phyloP scores from a whole-genome alignment of 805 yeast genomes.

The Wickerhamomyces pijperi region DNA sequence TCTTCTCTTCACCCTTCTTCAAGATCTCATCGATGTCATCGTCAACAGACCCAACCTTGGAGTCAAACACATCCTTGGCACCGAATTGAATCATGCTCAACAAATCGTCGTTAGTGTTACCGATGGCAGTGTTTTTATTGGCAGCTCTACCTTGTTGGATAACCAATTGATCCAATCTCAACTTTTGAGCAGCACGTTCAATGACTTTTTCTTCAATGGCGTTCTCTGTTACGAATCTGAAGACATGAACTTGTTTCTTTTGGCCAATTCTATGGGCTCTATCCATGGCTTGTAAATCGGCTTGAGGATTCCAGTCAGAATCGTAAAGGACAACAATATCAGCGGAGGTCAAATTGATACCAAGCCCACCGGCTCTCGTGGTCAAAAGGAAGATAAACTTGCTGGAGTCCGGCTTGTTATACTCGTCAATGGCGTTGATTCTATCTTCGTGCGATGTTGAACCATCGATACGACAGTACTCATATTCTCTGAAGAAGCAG shows the following conservation, averaged over 20 bases:
- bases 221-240: slow-evolving; percentile 85
- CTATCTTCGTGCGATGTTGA: slow-evolving; percentile 89
- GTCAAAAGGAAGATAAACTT: slow-evolving; percentile 81
- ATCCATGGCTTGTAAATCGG: slow-evolving; percentile 97
- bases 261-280: slow-evolving; percentile 97
- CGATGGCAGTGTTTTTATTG: slow-evolving; percentile 37
- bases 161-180: slow-evolving; percentile 86
- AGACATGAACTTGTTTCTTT: slow-evolving; percentile 89
- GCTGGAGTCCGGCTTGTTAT: slow-evolving; percentile 68
- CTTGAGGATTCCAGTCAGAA: slow-evolving; percentile 98
- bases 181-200: slow-evolving; percentile 91
- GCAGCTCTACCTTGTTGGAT: slow-evolving; percentile 80
- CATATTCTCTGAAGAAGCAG: slow-evolving; percentile 71
- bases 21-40: slow-evolving; percentile 77
- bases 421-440: slow-evolving; percentile 85
- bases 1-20: slow-evolving; percentile 70
- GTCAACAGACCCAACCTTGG: slow-evolving; percentile 19
- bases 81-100: slow-evolving; percentile 96
- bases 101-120: slow-evolving; percentile 71
- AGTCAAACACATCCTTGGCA: slow-evolving; percentile 77
- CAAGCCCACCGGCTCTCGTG: slow-evolving; percentile 95
- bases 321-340: slow-evolving; percentile 83
- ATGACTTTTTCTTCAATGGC: slow-evolving; percentile 94
- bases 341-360: slow-evolving; percentile 86
- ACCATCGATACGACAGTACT: slow-evolving; percentile 90